Evolutionary conservation across 2,329 filamentous ascomycete genomes (phyloP).

Genomic region (Orbilia javanica): DNA sequence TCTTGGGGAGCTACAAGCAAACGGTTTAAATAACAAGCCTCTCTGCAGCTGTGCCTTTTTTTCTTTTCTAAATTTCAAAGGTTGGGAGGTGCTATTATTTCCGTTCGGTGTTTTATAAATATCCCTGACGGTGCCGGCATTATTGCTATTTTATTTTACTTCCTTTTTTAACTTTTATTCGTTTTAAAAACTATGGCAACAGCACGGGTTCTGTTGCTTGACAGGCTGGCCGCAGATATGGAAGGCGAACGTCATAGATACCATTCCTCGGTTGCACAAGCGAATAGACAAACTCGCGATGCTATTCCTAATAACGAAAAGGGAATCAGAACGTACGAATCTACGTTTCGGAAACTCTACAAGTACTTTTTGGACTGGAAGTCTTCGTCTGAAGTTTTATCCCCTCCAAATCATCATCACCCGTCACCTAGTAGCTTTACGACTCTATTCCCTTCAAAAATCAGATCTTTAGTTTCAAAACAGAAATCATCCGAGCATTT

Average conservation of each 20-base stretch:
- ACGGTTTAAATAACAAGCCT: slow-evolving; percentile 3
- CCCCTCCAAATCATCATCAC: background rate
- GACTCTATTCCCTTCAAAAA: slow-evolving; percentile 26
- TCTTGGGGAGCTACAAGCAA: background rate
- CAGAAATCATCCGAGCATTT: slow-evolving; percentile 29
- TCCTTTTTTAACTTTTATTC: background rate
- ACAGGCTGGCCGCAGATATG: slow-evolving; percentile 38
- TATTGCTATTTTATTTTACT: background rate
- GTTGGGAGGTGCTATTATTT: background rate
- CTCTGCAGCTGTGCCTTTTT: background rate
- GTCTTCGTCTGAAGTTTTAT: slow-evolving; percentile 6
- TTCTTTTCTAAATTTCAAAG: background rate
- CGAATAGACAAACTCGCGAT: slow-evolving; percentile 13
- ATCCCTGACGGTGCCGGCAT: background rate
- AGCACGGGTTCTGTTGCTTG: slow-evolving; percentile 40
- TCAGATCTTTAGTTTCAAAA: slow-evolving; percentile 20
- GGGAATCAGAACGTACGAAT: slow-evolving; percentile 23
- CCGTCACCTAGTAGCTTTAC: slow-evolving; percentile 12
- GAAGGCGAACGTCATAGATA: slow-evolving; percentile 21
- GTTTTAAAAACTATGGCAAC: slow-evolving; percentile 17
- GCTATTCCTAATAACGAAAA: slow-evolving; percentile 21
- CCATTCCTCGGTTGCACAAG: background rate
- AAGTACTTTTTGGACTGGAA: slow-evolving; percentile 54
- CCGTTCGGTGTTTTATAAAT: background rate
- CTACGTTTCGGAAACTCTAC: slow-evolving; percentile 34